These are phyloP conservation scores for Ascobolus immersus DNA, from an alignment of 495 filamentous ascomycete species.

Conservation along the genomic window DNA sequence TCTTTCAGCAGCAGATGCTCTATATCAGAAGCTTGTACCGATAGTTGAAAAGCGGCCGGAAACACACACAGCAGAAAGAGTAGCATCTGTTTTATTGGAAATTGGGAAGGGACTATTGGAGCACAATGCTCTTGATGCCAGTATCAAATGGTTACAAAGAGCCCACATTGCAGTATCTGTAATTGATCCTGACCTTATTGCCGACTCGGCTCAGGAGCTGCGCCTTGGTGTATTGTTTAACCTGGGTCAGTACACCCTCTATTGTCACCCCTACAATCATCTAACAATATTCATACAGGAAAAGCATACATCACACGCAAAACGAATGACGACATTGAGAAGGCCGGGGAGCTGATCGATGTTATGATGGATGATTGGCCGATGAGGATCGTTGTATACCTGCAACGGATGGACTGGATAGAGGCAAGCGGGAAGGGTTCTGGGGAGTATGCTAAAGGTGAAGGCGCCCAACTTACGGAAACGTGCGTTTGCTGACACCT, in stretches of 20 bases:
- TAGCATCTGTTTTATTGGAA: conserved; percentile 44
- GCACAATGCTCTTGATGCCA: conserved; percentile 25
- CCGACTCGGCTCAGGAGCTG: conserved; percentile 35
- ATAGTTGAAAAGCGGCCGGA: conserved; percentile 20
- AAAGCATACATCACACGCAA: conserved; percentile 12
- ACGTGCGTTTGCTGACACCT: no score
- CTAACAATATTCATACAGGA: conserved; percentile 3
- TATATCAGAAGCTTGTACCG: conserved; percentile 33
- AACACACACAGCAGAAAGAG: conserved; percentile 27
- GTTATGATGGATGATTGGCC: conserved; percentile 35
- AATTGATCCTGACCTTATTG: conserved; percentile 30
- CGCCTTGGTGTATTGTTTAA: conserved; percentile 39
- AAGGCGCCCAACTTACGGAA: conserved; percentile 30
- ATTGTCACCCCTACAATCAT: not conserved
- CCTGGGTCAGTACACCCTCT: conserved; percentile 29
- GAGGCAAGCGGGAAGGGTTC: conserved; percentile 24
- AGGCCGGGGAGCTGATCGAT: conserved; percentile 31
- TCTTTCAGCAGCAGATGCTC: conserved; percentile 48
- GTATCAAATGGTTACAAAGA: conserved; percentile 49
- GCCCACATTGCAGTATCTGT: conserved; percentile 32
- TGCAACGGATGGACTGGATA: conserved; percentile 43
- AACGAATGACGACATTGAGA: conserved; percentile 21
- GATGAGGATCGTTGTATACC: conserved; percentile 32
- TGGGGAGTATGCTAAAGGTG: conserved; percentile 26
- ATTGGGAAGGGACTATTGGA: conserved; percentile 37